Conservation (phyloP, 1,284 basidiomycete species). For the Sporisorium exsertum region DNA sequence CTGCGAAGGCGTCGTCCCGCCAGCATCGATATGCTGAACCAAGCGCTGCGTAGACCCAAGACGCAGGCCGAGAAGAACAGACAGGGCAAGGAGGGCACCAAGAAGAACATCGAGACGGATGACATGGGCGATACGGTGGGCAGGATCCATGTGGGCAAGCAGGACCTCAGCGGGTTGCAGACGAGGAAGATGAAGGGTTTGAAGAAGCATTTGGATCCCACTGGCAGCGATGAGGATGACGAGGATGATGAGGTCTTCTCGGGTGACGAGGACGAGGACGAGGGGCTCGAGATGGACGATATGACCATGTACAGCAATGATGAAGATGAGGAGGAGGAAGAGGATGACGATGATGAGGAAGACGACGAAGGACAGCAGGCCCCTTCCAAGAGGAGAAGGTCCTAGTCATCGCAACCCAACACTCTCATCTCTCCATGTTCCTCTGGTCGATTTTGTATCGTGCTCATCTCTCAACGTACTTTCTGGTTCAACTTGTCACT, state of each 20-base stretch:
- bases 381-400: constrained; percentile 37
- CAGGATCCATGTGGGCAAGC: constrained; percentile 86
- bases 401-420: not conserved
- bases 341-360: constrained; percentile 30
- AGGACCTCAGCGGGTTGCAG: constrained; percentile 88
- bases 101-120: constrained; percentile 86
- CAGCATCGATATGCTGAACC: constrained; percentile 82
- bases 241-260: constrained; percentile 25
- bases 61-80: constrained; percentile 77
- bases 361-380: constrained; percentile 39
- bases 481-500: not conserved
- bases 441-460: not conserved
- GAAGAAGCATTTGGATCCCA: constrained; percentile 71
- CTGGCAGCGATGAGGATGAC: constrained; percentile 47
- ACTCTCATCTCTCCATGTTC: not conserved
- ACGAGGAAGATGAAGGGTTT: constrained; percentile 91
- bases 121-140: constrained; percentile 97
- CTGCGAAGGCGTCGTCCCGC: constrained; percentile 81
- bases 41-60: constrained; percentile 86
- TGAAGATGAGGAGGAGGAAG: constrained; percentile 35
- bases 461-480: constrained; percentile 2
- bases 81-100: constrained; percentile 83
- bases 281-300: constrained; percentile 50
- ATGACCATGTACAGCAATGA: constrained; percentile 43
- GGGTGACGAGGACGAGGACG: constrained; percentile 41